Evolutionary conservation across 805 yeast species (phyloP).

Genomic region (Wickerhamomyces bisporus): DNA sequence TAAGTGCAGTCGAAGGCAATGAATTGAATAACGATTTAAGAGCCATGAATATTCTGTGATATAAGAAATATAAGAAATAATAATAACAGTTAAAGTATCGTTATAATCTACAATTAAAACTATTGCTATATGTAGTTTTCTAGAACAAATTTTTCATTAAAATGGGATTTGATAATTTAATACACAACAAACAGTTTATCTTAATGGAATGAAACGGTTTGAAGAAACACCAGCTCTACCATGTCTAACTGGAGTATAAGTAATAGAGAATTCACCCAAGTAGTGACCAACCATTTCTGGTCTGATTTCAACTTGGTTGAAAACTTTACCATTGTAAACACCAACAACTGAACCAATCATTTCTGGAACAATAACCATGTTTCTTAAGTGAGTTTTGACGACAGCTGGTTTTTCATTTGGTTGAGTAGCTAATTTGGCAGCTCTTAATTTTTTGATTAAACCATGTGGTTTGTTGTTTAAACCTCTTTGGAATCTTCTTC

Average conservation of each 20-base stretch:
- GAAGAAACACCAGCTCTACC: constrained; percentile 89
- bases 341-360: constrained; percentile 99
- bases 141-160: constrained; percentile 11
- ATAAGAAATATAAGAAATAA: too few species aligned
- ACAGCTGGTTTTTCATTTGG: constrained; percentile 95
- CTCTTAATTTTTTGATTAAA: constrained; percentile 95
- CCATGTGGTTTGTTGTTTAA: constrained; percentile 92
- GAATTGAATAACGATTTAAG: constrained; percentile 71
- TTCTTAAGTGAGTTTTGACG: constrained; percentile 99
- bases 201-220: constrained; percentile 70
- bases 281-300: constrained; percentile 99
- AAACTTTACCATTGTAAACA: constrained; percentile 98
- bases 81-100: too few species aligned
- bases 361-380: constrained; percentile 98
- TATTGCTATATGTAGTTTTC: background rate
- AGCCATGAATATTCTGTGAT: constrained; percentile 37
- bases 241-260: constrained; percentile 99
- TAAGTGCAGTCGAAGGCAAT: constrained; percentile 59
- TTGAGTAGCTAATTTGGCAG: constrained; percentile 87
- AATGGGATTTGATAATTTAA: constrained; percentile 13
- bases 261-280: constrained; percentile 99
- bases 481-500: constrained; percentile 99
- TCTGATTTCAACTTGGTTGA: constrained; percentile 97
- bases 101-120: background rate
- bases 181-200: constrained; percentile 30